These are phyloP conservation scores for Hymenoscyphus salicellus DNA, from an alignment of 2,329 filamentous ascomycete species.

Conservation along the genomic window DNA sequence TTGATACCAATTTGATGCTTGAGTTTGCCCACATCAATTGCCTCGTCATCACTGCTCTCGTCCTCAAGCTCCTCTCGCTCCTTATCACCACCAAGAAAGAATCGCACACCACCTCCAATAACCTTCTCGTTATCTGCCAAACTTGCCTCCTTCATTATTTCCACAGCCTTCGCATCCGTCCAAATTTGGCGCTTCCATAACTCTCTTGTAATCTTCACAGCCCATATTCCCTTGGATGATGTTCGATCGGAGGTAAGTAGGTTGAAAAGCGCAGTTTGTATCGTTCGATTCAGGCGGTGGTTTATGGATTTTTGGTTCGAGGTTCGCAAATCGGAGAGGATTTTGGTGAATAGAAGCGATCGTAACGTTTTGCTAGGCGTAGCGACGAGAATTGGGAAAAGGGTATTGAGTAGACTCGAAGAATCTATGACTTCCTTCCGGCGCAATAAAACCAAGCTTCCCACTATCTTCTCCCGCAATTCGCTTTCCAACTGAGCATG, in stretches of 20 bases:
- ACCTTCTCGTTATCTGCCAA: conserved; percentile 92
- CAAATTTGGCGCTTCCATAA: conserved; percentile 96
- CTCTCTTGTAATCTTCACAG: conserved; percentile 90
- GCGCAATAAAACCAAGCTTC: conserved; percentile 78
- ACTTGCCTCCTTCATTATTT: conserved; percentile 94
- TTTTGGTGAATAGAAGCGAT: conserved; percentile 81
- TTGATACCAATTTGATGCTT: conserved; percentile 87
- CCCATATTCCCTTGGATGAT: conserved; percentile 88
- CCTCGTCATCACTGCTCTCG: conserved; percentile 80
- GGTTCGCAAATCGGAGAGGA: conserved; percentile 83
- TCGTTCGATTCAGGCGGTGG: conserved; percentile 86
- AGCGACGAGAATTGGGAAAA: conserved; percentile 92
- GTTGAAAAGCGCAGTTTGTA: conserved; percentile 92
- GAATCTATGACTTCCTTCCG: conserved; percentile 94
- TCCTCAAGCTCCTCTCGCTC: conserved; percentile 92
- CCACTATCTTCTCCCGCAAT: conserved; percentile 89
- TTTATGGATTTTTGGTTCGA: conserved; percentile 86
- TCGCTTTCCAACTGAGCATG: conserved; percentile 81
- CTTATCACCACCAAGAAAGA: conserved; percentile 94
- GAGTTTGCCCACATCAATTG: conserved; percentile 75
- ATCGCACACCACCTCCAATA: conserved; percentile 78
- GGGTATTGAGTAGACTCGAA: conserved; percentile 73
- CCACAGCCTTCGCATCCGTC: conserved; percentile 92
- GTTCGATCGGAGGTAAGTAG: conserved; percentile 80
- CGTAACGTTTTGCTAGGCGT: conserved; percentile 89